Evolutionary conservation across 371 early-diverging fungal genomes (phyloP).

Genomic region (Actinomortierella wolfii): DNA sequence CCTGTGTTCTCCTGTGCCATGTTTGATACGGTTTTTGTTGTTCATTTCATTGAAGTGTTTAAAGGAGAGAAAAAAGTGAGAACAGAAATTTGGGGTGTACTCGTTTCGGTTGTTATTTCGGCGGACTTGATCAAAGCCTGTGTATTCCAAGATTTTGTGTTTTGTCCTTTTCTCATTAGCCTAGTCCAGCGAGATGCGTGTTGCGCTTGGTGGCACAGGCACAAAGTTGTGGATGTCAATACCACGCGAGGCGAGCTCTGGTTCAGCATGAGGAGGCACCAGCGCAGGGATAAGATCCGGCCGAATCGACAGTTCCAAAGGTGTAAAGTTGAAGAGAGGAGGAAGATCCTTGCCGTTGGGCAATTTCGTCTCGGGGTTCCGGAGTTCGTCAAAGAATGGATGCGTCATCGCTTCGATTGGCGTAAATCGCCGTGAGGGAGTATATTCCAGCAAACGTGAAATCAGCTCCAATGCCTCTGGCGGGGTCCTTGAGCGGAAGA

Average conservation of each 20-base stretch:
- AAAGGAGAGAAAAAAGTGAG: too few relatives aligned
- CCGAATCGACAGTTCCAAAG: conserved; percentile 80
- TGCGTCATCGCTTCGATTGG: conserved; percentile 95
- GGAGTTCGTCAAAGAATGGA: conserved; percentile 96
- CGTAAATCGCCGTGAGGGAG: conserved; percentile 88
- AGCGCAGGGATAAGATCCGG: conserved; percentile 72
- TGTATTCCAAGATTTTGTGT: too few relatives aligned
- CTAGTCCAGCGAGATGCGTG: conserved; percentile 48
- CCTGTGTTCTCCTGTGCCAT: too few relatives aligned
- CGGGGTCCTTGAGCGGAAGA: conserved; percentile 84
- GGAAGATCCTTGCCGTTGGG: conserved; percentile 84
- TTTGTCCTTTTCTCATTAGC: conserved; percentile 6
- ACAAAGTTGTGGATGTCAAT: conserved; percentile 70
- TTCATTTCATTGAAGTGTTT: too few relatives aligned
- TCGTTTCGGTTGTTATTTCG: too few relatives aligned
- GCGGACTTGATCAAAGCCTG: too few relatives aligned
- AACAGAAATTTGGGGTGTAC: too few relatives aligned
- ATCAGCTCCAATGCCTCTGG: conserved; percentile 93
- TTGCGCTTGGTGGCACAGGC: conserved; percentile 52
- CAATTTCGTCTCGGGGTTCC: conserved; percentile 81
- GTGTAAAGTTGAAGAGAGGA: conserved; percentile 88
- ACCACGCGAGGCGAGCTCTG: conserved; percentile 58
- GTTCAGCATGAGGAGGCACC: conserved; percentile 73
- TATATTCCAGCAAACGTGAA: conserved; percentile 90
- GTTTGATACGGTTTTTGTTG: too few relatives aligned